A percentile compares a stretch with the other conserved stretches of the same genome.
Conservation (phyloP, 768 basidiomycete genomes). For the Saitozyma sp. region DNA sequence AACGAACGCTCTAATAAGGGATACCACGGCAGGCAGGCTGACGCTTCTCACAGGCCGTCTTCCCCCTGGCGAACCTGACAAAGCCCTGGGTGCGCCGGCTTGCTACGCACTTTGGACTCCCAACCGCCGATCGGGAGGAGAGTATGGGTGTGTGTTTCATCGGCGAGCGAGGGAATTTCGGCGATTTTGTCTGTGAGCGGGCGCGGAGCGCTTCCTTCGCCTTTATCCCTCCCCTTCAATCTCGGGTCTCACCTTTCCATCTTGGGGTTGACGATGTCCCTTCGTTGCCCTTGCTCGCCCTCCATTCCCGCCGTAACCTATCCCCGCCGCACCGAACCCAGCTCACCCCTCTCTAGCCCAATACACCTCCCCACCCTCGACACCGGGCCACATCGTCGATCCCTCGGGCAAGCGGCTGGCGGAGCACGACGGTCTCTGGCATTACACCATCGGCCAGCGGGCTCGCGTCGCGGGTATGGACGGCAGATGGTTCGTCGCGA, state of each 20-base stretch:
- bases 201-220: too few relatives aligned
- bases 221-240: too few relatives aligned
- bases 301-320: too few relatives aligned
- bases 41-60: slow-evolving; percentile 58
- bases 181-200: slow-evolving; percentile 68
- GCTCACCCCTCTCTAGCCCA: slow-evolving; percentile 58
- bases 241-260: too few relatives aligned
- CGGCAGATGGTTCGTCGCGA: slow-evolving; percentile 68
- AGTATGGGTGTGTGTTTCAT: slow-evolving; percentile 96
- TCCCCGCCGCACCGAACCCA: background rate
- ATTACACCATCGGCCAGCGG: slow-evolving; percentile 80
- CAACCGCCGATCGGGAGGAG: slow-evolving; percentile 74
- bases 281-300: too few relatives aligned
- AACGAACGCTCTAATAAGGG: too few relatives aligned
- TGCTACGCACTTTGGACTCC: slow-evolving; percentile 64
- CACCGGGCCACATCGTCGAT: slow-evolving; percentile 68
- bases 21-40: too few relatives aligned
- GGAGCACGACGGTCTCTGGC: slow-evolving; percentile 74
- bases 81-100: slow-evolving; percentile 75
- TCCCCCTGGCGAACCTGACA: slow-evolving; percentile 68
- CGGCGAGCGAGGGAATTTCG: slow-evolving; percentile 73
- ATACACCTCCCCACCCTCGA: slow-evolving; percentile 60
- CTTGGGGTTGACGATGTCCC: too few relatives aligned
- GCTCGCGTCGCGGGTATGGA: slow-evolving; percentile 66
- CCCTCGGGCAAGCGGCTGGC: slow-evolving; percentile 62